Conservation (phyloP, 768 basidiomycete genomes). For the Daedaleopsis nitida region DNA sequence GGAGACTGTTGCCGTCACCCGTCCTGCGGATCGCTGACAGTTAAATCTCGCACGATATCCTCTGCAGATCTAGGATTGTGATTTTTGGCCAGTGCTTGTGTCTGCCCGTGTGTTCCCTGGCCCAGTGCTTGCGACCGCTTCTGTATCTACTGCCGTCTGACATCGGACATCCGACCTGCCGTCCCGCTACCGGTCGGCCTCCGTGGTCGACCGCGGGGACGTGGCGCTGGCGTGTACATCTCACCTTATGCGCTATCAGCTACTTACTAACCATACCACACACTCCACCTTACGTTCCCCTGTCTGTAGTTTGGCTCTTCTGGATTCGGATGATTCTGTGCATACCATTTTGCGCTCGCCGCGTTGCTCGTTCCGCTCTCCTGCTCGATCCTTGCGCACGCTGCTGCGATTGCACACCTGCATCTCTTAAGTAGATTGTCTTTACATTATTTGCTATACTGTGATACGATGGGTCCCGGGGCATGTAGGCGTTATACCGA, state of each 20-base stretch:
- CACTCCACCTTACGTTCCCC: not conserved
- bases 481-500: constrained; percentile 1
- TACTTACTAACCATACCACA: not conserved
- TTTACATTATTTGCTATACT: not conserved
- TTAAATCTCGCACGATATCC: not conserved
- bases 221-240: not conserved
- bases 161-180: not conserved
- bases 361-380: not conserved
- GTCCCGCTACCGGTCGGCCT: not conserved
- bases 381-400: not conserved
- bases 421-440: not conserved
- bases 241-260: not conserved
- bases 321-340: not conserved
- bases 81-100: not conserved
- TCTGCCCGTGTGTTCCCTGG: not conserved
- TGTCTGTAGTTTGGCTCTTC: no score
- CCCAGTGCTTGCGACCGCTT: not conserved
- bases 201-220: not conserved
- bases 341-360: not conserved
- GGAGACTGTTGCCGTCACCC: constrained; percentile 16
- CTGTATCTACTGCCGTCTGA: not conserved
- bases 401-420: not conserved
- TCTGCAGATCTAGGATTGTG: constrained; percentile 23
- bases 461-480: not conserved
- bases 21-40: no score